A percentile compares a stretch with the other conserved stretches of the same genome.
These are phyloP conservation scores for Cicer pinnatifidum DNA, from an alignment of 306 rosid species.

Conservation along the genomic window DNA sequence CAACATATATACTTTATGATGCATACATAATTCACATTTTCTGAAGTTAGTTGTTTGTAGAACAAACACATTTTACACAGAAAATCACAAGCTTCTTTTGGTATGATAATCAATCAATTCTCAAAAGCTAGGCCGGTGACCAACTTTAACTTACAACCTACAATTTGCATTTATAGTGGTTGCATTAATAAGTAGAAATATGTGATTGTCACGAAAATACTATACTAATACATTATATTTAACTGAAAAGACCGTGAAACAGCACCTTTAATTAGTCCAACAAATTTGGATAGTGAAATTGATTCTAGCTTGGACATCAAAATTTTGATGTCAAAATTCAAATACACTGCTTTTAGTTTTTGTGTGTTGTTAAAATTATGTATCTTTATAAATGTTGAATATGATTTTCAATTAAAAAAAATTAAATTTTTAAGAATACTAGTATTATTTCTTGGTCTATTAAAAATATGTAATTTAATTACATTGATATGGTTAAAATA, in stretches of 20 bases:
- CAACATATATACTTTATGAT: background rate
- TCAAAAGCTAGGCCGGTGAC: slow-evolving; percentile 26
- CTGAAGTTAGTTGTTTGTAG: background rate
- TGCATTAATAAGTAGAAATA: slow-evolving; percentile 44
- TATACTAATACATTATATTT: background rate
- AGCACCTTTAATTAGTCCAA: slow-evolving; percentile 8
- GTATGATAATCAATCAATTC: background rate
- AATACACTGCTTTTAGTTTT: too few species aligned
- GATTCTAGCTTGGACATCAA: too few species aligned
- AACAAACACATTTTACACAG: slow-evolving; percentile 21
- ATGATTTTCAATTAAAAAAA: too few species aligned
- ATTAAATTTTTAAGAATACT: too few species aligned
- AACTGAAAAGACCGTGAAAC: slow-evolving; percentile 29
- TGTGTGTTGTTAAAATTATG: too few species aligned
- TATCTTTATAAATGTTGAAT: too few species aligned
- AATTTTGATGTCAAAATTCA: background rate
- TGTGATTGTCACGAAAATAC: slow-evolving; percentile 43
- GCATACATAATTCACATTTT: background rate
- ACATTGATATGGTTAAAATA: too few species aligned
- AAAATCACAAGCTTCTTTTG: background rate
- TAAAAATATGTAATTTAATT: too few species aligned
- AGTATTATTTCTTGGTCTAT: too few species aligned
- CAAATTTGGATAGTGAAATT: background rate
- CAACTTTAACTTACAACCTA: slow-evolving; percentile 1
- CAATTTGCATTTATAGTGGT: slow-evolving; percentile 37